These are phyloP conservation scores for Psophocarpus tetragonolobus DNA, from an alignment of 306 rosid species.

Conservation along the genomic window DNA sequence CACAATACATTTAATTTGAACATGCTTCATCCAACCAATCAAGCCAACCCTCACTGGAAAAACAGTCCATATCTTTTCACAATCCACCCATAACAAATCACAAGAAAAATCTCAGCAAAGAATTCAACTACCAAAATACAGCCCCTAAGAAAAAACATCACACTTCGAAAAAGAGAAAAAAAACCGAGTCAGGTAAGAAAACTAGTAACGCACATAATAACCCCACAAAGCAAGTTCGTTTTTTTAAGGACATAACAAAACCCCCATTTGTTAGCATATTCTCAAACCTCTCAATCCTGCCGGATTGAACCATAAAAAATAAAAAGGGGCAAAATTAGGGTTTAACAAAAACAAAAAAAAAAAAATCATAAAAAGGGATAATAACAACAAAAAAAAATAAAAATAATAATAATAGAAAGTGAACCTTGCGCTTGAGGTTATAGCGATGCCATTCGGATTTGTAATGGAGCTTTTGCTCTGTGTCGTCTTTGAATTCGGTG, in stretches of 20 bases:
- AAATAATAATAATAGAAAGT: neutral
- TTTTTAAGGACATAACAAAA: neutral
- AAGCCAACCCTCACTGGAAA: neutral
- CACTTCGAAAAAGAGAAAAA: neutral
- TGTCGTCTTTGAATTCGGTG: slow-evolving; percentile 66
- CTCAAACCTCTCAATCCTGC: neutral
- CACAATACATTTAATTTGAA: neutral
- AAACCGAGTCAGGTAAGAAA: neutral
- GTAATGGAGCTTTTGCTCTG: slow-evolving; percentile 83
- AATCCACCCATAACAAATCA: neutral
- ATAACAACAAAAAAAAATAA: neutral
- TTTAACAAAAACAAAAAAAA: neutral
- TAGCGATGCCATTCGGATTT: slow-evolving; percentile 99
- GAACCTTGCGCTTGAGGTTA: slow-evolving; percentile 99
- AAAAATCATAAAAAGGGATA: neutral
- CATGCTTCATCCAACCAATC: neutral
- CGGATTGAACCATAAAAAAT: neutral
- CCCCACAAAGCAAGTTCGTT: neutral
- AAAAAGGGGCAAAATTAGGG: slow-evolving; percentile 28
- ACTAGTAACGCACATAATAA: neutral
- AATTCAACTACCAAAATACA: neutral
- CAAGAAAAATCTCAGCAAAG: neutral
- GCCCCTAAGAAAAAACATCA: neutral
- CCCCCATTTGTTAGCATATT: neutral
- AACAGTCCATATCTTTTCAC: neutral